Evolutionary conservation across 805 yeast species (phyloP), one percentile per base, ranked within the genome.

Genomic region (Saccharomycopsis vini): DNA sequence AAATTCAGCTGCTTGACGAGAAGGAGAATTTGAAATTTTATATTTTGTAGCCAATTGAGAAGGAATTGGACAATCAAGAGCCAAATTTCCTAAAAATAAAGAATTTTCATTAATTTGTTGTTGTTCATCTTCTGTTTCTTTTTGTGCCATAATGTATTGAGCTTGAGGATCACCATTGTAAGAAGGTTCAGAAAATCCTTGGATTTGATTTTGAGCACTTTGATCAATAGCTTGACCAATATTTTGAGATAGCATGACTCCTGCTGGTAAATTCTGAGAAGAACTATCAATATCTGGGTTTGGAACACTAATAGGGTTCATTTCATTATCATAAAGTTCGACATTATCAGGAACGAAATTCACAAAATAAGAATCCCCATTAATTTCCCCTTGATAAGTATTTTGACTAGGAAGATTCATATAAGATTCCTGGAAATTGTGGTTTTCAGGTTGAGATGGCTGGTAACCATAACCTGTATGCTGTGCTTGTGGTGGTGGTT

Each of bases 61-160:
- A 13, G 94, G 79, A 1, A 87, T 88, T 6, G 95, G 95, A 58
- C 95, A 87, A 62, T 87, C 96, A 46, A 87, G 71, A 26, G 88
- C 85, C 58, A 88, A 73, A 56, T 88, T 87, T 45, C 95, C 95
- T 13, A 49, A 43, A 29, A 49, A 49, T n/a, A 46, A 29, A 4
- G 45, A 45, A 26, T 40, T 42, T 23, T 39, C 45, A 23, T 43
- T 41, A 12, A 46, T 45, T 2, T 39, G 33, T n/a, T 37, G 37
- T 10, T 37, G 40, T 7, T 36, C 39, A 6, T 49, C 45, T 28
- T 40, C 43, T 6, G 18, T 40, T 10, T 43, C 45, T 6, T 38
- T 40, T 42, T 42, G 32, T n/a, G 5, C 12, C 19, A 18, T 2
- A 38, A 20, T 10, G 32, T 40, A 28, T 20, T 37, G 18, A 9